Base-by-base conservation (phyloP, 192 early-diverging fungal species). In the Blastocladiella britannica region DNA sequence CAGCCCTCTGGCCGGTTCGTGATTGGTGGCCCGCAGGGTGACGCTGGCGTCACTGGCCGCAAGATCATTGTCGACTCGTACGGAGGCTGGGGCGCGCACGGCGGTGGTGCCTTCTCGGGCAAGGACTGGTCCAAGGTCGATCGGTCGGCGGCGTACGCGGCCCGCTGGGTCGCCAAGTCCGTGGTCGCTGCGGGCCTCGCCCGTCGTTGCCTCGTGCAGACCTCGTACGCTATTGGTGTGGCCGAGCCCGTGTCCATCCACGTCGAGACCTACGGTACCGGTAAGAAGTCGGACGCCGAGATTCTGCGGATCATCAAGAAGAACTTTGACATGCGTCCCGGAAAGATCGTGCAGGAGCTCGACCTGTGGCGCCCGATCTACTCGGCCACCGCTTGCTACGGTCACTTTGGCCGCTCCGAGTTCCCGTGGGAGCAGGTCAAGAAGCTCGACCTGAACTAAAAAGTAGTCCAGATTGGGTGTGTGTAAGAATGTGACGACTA, bases 51-150 rank as follows among this genome's bases (percentile, higher is more conserved):
- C 63, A 97, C 92, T 66, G 94, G 94, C 29, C 89, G 91, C 73
- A 94, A 94, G 78, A 87, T 87, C 71, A 87, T 87, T 62, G 84
- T 85, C 70, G 72, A 73, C 60, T 66, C 69, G 51, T 93, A 91
- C 73, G 90, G 90, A 61, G 90, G 90, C 69, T 88, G 88, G 73
- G 86, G 84, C 73, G 87, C 87, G 62, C 88, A 93, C 81, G 90
- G 85, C 72, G 90, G 94, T 67, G 94, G 94, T 82, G 91, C 91
- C 70, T 95, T 98, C 86, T 94, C 91, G 60, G 94, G 94, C 60
- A 97, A 97, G 83, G 94, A 95, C 79, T 96, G 88, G 85, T 93
- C 89, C 83, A 95, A 95, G 87, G 91, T 97, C 67, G 91, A 93
- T 72, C 87, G 94, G 73, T 93, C 89, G 31, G 92, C 91, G 65